Evolutionary conservation across 208 protist genomes (phyloP).

Genomic region (Trypanosoma congolense): DNA sequence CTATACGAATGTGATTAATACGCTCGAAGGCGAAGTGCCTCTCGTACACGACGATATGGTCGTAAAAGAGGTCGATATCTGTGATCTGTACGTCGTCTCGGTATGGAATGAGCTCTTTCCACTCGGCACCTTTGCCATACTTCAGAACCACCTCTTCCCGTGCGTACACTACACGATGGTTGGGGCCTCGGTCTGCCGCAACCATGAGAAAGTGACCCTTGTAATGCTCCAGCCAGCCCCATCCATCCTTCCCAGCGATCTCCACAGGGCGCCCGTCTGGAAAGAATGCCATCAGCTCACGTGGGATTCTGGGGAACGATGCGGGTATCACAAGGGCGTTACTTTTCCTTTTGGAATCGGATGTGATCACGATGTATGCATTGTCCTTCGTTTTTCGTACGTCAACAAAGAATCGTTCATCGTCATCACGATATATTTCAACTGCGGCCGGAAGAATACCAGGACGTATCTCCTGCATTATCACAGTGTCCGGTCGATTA

Average conservation of each 20-base stretch:
- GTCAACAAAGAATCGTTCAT: slow-evolving; percentile 89
- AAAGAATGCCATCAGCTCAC: slow-evolving; percentile 62
- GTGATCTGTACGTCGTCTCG: slow-evolving; percentile 77
- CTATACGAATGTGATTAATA: slow-evolving; percentile 76
- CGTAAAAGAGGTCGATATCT: slow-evolving; percentile 85
- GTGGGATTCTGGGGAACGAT: slow-evolving; percentile 79
- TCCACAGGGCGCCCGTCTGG: slow-evolving; percentile 62
- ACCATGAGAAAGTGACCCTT: slow-evolving; percentile 84
- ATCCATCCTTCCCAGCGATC: slow-evolving; percentile 67
- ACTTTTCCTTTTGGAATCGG: slow-evolving; percentile 80
- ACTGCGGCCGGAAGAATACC: slow-evolving; percentile 76
- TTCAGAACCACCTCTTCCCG: slow-evolving; percentile 79
- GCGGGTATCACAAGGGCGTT: slow-evolving; percentile 74
- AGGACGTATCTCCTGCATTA: slow-evolving; percentile 87
- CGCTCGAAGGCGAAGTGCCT: slow-evolving; percentile 82
- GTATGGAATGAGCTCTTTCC: slow-evolving; percentile 86
- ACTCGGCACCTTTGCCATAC: slow-evolving; percentile 46
- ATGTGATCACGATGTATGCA: slow-evolving; percentile 79
- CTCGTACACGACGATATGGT: slow-evolving; percentile 73
- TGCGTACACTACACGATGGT: slow-evolving; percentile 76
- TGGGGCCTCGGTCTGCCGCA: slow-evolving; percentile 73
- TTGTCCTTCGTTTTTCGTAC: slow-evolving; percentile 87
- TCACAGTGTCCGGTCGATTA: slow-evolving; percentile 79
- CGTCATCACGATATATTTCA: slow-evolving; percentile 83
- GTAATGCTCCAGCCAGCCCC: slow-evolving; percentile 89